Conservation (phyloP, 345 rosid species). For the thale cress (Arabidopsis thaliana) region DNA sequence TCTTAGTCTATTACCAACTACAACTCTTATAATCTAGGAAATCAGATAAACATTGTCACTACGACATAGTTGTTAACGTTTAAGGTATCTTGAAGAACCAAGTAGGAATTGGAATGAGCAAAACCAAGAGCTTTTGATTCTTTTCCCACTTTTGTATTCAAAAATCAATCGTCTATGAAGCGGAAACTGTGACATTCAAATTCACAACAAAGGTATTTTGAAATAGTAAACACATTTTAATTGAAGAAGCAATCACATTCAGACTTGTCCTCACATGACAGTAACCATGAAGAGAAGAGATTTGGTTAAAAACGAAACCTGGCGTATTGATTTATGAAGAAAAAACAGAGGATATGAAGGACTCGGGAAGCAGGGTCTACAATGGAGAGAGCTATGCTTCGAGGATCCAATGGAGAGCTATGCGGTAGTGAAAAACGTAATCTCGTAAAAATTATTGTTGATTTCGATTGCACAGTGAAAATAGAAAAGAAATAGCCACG, state of each 20-base stretch:
- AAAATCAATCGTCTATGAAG: not conserved
- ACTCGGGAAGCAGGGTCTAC: not conserved
- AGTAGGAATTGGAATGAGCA: not conserved
- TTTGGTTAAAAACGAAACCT: not conserved
- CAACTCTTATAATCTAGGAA: not conserved
- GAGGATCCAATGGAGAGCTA: not conserved
- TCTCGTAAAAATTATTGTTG: not conserved
- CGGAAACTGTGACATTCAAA: not conserved
- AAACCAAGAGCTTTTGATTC: not conserved
- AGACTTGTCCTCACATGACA: not conserved
- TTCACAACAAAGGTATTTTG: not conserved
- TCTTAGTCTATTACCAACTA: not conserved
- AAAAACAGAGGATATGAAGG: not conserved
- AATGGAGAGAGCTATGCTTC: not conserved
- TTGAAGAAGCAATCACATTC: not conserved
- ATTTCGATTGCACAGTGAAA: not conserved
- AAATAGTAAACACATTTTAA: not conserved
- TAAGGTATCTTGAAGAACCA: not conserved
- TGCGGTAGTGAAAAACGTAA: not conserved
- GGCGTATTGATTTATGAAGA: not conserved
- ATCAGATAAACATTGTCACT: not conserved
- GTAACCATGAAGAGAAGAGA: not conserved
- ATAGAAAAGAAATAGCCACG: not conserved
- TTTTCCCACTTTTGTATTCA: not conserved
- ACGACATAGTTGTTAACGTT: no score